Conservation (phyloP, 2,329 filamentous ascomycete genomes). For the Xylaria sp. region DNA sequence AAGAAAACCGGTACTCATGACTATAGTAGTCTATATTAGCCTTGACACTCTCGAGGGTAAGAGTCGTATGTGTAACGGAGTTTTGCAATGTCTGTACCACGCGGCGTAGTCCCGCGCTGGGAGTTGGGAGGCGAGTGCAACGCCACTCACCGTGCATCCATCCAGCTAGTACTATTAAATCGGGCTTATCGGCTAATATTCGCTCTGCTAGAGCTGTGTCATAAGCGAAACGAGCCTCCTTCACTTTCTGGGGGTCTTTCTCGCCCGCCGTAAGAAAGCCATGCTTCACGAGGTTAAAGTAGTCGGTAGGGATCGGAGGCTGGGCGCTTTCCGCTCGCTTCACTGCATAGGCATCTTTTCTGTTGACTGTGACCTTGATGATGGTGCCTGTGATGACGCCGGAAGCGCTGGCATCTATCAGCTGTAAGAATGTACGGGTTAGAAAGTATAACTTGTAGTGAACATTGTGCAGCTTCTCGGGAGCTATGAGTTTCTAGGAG, state of each 20-base stretch:
- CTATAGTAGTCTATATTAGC: conserved; percentile 25
- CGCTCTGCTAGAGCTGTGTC: conserved; percentile 78
- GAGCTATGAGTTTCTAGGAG: too few relatives aligned
- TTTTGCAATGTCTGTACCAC: neutral
- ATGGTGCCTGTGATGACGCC: conserved; percentile 57
- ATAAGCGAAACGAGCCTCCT: conserved; percentile 72
- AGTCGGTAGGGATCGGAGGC: conserved; percentile 72
- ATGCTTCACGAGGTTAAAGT: conserved; percentile 83
- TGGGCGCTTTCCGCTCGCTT: conserved; percentile 58
- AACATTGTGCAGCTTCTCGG: neutral
- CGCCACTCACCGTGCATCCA: conserved; percentile 75
- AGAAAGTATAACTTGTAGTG: conserved; percentile 45
- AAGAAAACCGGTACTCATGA: conserved; percentile 64
- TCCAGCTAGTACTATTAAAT: conserved; percentile 82
- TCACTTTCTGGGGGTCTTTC: conserved; percentile 63
- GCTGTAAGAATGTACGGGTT: conserved; percentile 74
- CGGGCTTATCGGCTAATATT: conserved; percentile 71
- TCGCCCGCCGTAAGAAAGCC: conserved; percentile 70
- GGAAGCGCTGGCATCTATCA: conserved; percentile 62
- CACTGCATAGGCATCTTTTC: conserved; percentile 58
- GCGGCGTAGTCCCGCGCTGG: neutral
- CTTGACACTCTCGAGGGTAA: conserved; percentile 40
- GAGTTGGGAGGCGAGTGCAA: neutral
- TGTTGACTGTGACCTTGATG: conserved; percentile 60
- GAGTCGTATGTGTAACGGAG: neutral